Evolutionary conservation across 306 rosid species (phyloP), one percentile per base, ranked within the genome.

Genomic region (Arachis stenosperma): DNA sequence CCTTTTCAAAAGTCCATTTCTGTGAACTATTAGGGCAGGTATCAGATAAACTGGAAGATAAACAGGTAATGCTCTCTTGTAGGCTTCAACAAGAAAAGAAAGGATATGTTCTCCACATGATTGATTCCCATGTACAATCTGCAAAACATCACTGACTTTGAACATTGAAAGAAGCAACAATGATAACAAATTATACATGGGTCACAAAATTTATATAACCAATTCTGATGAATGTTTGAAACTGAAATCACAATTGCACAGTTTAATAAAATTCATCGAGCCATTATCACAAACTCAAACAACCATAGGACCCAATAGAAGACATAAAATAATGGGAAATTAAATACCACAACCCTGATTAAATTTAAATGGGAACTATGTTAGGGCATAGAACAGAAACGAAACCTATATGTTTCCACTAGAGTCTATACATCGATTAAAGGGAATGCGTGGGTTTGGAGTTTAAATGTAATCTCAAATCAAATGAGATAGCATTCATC

Each of bases 11-110:
- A 95, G 90, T 71, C 84, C 96, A 78, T 91, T 83, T 71, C 97
- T 90, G 69, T 90, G 99, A 81, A 91, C 99, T 75, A 95, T 83
- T 61, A 95, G 88, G 30, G 99, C 99, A 17, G 99, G 98, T 80
- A 91, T 83, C 74, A 95, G 82, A 84, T 95, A 91, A 30, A 95
- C 98, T 4, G 98, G 99, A 65, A 95, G 92, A 78, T 95, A 95
- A 74, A 95, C 99, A 8, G 98, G 97, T 76, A 91, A 56, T 2
- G 99, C 96, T 81, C 97, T 95, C 84, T 87, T 83, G 84, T 90
- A 95, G 79, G 94, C 96, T 83, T 90, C 90, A 79, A 88, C 40
- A 68, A 91, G 89, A 84, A 88, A 95, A 54, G 96, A 87, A 75
- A 91, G 9, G 69, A 86, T 13, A 65, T 91, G 99, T 36, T 75